phyloP scores from a whole-genome alignment of 768 basidiomycete genomes.

The Lentinula sp. region DNA sequence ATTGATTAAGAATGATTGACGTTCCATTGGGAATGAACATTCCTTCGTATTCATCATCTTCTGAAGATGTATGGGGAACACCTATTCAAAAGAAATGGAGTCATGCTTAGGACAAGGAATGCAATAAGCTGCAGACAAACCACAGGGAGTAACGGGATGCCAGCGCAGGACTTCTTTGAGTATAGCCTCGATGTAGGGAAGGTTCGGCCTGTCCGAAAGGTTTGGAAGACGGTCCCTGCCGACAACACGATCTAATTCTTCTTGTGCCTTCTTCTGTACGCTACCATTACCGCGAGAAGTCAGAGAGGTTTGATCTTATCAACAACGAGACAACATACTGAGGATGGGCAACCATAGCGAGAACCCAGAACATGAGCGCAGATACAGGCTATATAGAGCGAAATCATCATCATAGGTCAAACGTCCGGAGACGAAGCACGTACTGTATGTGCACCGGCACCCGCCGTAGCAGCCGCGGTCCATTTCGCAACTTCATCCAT shows the following conservation, averaged over 20 bases:
- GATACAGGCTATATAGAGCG: neutral
- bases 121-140: neutral
- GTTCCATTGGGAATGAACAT: conserved; percentile 23
- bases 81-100: conserved; percentile 2
- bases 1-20: conserved; percentile 22
- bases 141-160: neutral
- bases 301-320: conserved; percentile 32
- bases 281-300: conserved; percentile 23
- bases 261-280: conserved; percentile 22
- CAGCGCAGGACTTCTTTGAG: conserved; percentile 16
- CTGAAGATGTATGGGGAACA: conserved; percentile 19
- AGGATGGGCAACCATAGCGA: neutral
- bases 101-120: neutral
- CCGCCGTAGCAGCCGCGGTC: neutral
- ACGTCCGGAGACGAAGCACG: neutral
- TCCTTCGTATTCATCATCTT: conserved; percentile 26
- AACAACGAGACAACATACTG: conserved; percentile 6
- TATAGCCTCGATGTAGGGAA: conserved; percentile 23
- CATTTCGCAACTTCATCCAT: conserved; percentile 1
- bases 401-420: neutral
- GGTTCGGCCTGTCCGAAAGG: conserved; percentile 14
- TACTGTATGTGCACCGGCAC: neutral
- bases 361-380: neutral
- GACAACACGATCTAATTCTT: conserved; percentile 27
- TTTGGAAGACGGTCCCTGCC: conserved; percentile 22